A percentile compares a stretch with the other conserved stretches of the same genome.
Evolutionary conservation across 176 grass and related monocot genomes (phyloP).

Genomic region (Cenchrus americanus): DNA sequence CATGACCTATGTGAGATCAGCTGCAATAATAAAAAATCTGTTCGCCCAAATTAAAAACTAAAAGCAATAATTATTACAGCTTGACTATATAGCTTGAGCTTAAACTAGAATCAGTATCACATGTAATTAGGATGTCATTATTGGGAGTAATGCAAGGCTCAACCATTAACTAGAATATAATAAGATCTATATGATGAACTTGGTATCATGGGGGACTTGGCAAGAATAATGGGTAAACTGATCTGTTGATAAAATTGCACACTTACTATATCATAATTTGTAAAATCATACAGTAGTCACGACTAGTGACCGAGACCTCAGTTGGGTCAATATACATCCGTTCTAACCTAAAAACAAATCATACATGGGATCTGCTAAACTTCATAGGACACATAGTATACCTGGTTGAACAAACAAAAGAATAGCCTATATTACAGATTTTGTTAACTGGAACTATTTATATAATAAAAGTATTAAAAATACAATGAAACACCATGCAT

Average conservation of each 20-base stretch:
- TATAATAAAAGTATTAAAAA: constrained; percentile 11
- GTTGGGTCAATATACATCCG: constrained; percentile 4
- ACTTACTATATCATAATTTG: constrained; percentile 22
- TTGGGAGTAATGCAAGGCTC: constrained; percentile 2
- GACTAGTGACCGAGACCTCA: not conserved
- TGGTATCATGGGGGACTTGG: not conserved
- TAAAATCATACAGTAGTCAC: constrained; percentile 14
- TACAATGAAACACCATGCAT: not conserved
- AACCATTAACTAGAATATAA: not conserved
- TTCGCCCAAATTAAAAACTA: constrained; percentile 3
- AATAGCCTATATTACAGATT: not conserved
- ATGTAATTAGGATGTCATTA: not conserved
- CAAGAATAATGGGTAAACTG: constrained; percentile 25
- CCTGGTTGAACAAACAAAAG: constrained; percentile 12
- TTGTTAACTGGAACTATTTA: constrained; percentile 3
- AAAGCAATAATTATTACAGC: not conserved
- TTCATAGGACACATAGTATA: constrained; percentile 6
- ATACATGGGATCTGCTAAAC: not conserved
- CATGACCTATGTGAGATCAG: constrained; percentile 17
- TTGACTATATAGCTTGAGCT: constrained; percentile 16
- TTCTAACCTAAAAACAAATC: not conserved
- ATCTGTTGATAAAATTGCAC: not conserved
- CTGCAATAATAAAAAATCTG: not conserved
- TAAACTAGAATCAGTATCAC: not conserved
- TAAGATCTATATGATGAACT: constrained; percentile 6